A percentile compares a stretch with the other conserved stretches of the same genome.
phyloP scores from a whole-genome alignment of 768 basidiomycete species.

The Leccinum fibrillosum region DNA sequence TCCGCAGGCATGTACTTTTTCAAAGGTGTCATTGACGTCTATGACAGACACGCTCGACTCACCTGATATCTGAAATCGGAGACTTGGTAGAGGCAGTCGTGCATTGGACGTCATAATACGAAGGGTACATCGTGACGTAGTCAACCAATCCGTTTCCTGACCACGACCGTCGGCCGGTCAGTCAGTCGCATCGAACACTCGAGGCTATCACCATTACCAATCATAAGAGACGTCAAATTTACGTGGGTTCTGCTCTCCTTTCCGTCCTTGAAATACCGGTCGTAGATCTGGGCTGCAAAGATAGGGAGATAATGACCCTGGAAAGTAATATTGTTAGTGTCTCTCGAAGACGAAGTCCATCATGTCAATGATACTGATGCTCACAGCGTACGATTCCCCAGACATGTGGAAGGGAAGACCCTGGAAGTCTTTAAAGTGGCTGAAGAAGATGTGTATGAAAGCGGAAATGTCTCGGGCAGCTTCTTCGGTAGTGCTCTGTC shows the following conservation, averaged over 20 bases:
- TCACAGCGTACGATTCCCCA: conserved; percentile 54
- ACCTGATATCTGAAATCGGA: conserved; percentile 39
- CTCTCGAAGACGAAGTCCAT: conserved; percentile 27
- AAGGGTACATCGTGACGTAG: conserved; percentile 34
- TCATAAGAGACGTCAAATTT: conserved; percentile 25
- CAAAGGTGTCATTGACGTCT: not conserved
- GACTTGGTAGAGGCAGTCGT: conserved; percentile 42
- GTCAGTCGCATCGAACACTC: not conserved
- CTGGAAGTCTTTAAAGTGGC: conserved; percentile 68
- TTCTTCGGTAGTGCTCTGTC: conserved; percentile 43
- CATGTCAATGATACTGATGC: not conserved
- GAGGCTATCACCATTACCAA: conserved; percentile 33
- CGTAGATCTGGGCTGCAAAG: conserved; percentile 27
- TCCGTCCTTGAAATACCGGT: too few species aligned
- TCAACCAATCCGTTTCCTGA: conserved; percentile 45
- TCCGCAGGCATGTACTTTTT: conserved; percentile 35
- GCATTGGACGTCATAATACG: conserved; percentile 56
- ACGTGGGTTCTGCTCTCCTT: too few species aligned
- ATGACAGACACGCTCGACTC: not conserved
- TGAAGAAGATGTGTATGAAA: conserved; percentile 71
- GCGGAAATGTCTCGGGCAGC: conserved; percentile 69
- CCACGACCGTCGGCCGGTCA: not conserved
- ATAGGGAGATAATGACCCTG: conserved; percentile 40
- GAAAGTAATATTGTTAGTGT: too few species aligned
- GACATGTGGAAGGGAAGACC: conserved; percentile 62